Conservation (phyloP, 805 yeast species). For the Candida taoyuanica region DNA sequence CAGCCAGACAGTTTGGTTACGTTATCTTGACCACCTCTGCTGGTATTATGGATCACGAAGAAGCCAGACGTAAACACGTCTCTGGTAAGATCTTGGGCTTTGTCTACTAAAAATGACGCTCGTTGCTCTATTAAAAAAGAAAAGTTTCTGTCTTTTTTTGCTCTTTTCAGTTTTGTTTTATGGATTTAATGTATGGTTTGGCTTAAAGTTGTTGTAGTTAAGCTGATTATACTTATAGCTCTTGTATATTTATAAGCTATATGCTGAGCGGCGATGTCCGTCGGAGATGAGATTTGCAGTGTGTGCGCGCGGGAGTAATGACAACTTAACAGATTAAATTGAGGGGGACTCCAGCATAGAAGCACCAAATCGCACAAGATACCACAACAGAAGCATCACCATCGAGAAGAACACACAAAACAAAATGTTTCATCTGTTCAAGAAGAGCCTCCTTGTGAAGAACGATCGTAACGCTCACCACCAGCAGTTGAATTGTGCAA, state of each 20-base stretch:
- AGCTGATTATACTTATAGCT: no score
- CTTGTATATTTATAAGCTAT: no score
- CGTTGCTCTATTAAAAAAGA: neutral
- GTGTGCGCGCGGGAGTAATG: no score
- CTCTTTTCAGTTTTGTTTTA: neutral
- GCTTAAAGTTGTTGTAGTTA: neutral
- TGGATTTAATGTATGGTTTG: neutral
- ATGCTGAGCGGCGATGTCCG: no score
- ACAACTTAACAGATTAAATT: no score
- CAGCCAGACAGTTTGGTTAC: slow-evolving; percentile 99
- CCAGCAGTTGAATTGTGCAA: neutral
- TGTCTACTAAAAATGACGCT: slow-evolving; percentile 61
- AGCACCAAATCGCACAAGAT: no score
- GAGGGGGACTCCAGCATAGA: no score
- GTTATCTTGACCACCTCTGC: slow-evolving; percentile 98
- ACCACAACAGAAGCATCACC: no score
- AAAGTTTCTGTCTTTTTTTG: slow-evolving; percentile 1
- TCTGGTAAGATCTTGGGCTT: slow-evolving; percentile 98
- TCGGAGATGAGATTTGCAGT: no score
- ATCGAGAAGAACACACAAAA: no score
- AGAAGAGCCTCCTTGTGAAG: slow-evolving; percentile 14
- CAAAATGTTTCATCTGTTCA: slow-evolving; percentile 5
- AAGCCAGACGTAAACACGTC: slow-evolving; percentile 99
- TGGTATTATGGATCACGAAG: slow-evolving; percentile 99
- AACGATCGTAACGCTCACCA: neutral